These are phyloP conservation scores for Pseudocercospora cruenta DNA, from an alignment of 2,329 filamentous ascomycete genomes.

Conservation along the genomic window DNA sequence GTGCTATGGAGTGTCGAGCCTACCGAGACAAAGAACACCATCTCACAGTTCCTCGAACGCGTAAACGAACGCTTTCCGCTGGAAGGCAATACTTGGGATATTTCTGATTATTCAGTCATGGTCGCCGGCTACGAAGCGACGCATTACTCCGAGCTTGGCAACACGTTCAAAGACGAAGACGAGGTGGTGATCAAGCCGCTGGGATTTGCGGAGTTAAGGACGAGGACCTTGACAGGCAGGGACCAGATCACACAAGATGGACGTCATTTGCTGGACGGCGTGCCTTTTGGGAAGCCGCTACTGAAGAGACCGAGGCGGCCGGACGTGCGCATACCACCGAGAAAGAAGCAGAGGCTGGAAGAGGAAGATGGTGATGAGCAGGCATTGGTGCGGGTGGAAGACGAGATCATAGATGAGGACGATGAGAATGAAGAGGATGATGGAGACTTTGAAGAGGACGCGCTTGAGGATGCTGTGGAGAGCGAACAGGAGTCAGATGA, in stretches of 20 bases:
- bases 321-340: conserved; percentile 42
- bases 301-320: conserved; percentile 54
- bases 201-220: conserved; percentile 71
- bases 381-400: conserved; percentile 21
- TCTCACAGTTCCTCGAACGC: conserved; percentile 75
- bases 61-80: conserved; percentile 81
- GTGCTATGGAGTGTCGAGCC: conserved; percentile 70
- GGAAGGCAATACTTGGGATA: conserved; percentile 78
- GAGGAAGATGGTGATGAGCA: conserved; percentile 31
- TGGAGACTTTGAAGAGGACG: conserved; percentile 27
- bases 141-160: conserved; percentile 75
- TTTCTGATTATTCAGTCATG: conserved; percentile 89
- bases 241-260: conserved; percentile 80
- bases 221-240: conserved; percentile 73
- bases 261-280: conserved; percentile 79
- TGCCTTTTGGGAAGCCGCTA: conserved; percentile 78
- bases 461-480: conserved; percentile 24
- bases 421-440: conserved; percentile 28
- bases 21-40: conserved; percentile 52
- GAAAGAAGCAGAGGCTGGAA: conserved; percentile 36
- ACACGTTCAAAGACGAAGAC: conserved; percentile 79
- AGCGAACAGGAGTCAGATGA: conserved; percentile 15
- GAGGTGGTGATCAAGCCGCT: conserved; percentile 81
- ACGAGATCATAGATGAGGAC: conserved; percentile 42
- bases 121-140: conserved; percentile 80